Conservation (phyloP, 805 yeast species). For the Ogataea populi-albae region DNA sequence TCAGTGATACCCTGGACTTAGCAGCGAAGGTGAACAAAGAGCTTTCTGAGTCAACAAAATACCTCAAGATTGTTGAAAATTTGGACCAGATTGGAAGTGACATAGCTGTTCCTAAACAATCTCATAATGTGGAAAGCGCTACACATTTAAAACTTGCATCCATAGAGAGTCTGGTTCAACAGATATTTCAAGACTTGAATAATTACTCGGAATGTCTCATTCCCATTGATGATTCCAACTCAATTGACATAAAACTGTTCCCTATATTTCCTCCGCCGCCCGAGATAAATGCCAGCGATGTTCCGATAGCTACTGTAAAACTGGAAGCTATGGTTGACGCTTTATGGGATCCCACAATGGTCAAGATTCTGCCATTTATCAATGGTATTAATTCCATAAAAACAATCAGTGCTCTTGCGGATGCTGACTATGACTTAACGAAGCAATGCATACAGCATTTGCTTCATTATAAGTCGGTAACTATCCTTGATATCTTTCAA, state of each 20-base stretch:
- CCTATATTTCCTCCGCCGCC: constrained; percentile 86
- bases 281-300: constrained; percentile 73
- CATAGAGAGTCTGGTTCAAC: constrained; percentile 77
- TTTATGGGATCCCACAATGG: constrained; percentile 97
- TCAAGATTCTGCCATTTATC: constrained; percentile 78
- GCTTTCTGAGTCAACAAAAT: constrained; percentile 22
- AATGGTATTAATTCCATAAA: constrained; percentile 85
- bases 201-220: constrained; percentile 95
- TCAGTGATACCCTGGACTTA: constrained; percentile 6
- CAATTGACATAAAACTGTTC: constrained; percentile 90
- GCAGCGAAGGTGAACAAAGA: constrained; percentile 9
- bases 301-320: constrained; percentile 86
- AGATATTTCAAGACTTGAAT: constrained; percentile 90
- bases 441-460: constrained; percentile 88
- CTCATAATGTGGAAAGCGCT: constrained; percentile 22
- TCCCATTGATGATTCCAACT: constrained; percentile 85
- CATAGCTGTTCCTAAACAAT: constrained; percentile 19
- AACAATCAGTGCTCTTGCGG: constrained; percentile 72
- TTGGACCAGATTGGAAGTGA: constrained; percentile 27
- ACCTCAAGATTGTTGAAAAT: constrained; percentile 32
- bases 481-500: constrained; percentile 83
- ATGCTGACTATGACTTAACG: constrained; percentile 75
- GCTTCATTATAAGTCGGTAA: constrained; percentile 83
- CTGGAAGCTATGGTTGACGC: constrained; percentile 73
- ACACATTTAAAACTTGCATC: constrained; percentile 36